Conservation (phyloP, 352 stramenopile genomes). For the Phytophthora sojae region DNA sequence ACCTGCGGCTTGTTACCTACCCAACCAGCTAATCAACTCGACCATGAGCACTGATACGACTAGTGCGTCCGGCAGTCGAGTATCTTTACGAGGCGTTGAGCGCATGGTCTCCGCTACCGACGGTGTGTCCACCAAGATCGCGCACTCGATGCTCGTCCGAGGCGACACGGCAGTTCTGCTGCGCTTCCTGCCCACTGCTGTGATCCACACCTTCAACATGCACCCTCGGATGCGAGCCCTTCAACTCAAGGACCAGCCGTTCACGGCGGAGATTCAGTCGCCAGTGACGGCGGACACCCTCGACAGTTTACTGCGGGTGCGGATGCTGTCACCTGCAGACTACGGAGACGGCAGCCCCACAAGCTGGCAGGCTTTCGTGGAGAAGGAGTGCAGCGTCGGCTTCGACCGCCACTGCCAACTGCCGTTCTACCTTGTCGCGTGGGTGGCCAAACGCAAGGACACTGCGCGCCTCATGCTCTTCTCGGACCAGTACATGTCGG, state of each 20-base stretch:
- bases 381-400: slow-evolving; percentile 48
- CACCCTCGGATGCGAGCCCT: slow-evolving; percentile 57
- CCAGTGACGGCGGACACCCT: slow-evolving; percentile 34
- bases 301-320: slow-evolving; percentile 30
- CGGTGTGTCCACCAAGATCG: slow-evolving; percentile 39
- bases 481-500: slow-evolving; percentile 59
- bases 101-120: slow-evolving; percentile 42
- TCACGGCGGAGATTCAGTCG: slow-evolving; percentile 49
- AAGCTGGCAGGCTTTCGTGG: slow-evolving; percentile 52
- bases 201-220: slow-evolving; percentile 51
- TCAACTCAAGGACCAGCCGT: slow-evolving; percentile 41
- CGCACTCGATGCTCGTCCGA: slow-evolving; percentile 43
- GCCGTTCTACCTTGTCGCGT: slow-evolving; percentile 47
- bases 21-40: slow-evolving; percentile 12
- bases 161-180: slow-evolving; percentile 38
- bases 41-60: slow-evolving; percentile 25
- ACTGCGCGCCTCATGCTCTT: slow-evolving; percentile 48
- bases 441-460: slow-evolving; percentile 37
- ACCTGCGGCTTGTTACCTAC: not conserved
- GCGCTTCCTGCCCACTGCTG: slow-evolving; percentile 34
- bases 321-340: slow-evolving; percentile 27
- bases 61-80: slow-evolving; percentile 18
- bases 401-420: slow-evolving; percentile 51
- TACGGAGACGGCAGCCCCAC: slow-evolving; percentile 36
- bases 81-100: slow-evolving; percentile 50